These are phyloP conservation scores for Gnomoniopsis smithogilvyi DNA, from an alignment of 2,329 filamentous ascomycete genomes.

Conservation along the genomic window DNA sequence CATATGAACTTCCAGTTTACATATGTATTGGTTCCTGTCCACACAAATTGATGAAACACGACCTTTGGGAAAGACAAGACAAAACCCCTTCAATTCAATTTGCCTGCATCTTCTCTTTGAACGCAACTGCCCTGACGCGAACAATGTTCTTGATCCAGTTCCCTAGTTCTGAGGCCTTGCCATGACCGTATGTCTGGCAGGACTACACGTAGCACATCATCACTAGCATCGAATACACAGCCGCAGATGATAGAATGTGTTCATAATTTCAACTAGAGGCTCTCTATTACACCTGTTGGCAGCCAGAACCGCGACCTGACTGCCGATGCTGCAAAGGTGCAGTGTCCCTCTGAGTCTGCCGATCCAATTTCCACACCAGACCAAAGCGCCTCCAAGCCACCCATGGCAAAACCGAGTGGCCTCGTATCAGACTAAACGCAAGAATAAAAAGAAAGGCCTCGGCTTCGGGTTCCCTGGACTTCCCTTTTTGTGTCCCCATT, in stretches of 20 bases:
- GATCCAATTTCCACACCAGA: constrained; percentile 13
- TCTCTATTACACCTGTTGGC: not conserved
- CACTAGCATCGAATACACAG: not conserved
- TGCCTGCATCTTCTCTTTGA: too few relatives aligned
- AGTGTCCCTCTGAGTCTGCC: constrained; percentile 1
- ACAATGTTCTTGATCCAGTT: too few relatives aligned
- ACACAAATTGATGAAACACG: too few relatives aligned
- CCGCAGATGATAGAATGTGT: constrained; percentile 2
- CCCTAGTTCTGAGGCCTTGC: too few relatives aligned
- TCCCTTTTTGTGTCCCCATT: constrained; percentile 1
- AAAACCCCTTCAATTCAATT: too few relatives aligned
- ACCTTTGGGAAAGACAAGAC: too few relatives aligned
- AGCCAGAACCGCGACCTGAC: not conserved
- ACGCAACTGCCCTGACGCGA: too few relatives aligned
- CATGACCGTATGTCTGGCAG: not conserved
- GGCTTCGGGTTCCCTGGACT: not conserved
- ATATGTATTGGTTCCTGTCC: too few relatives aligned
- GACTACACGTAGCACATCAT: not conserved
- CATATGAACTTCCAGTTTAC: too few relatives aligned
- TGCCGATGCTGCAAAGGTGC: not conserved
- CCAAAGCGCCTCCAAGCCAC: not conserved
- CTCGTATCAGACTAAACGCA: not conserved
- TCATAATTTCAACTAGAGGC: constrained; percentile 4
- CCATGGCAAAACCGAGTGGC: not conserved
- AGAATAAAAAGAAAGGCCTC: constrained; percentile 5